phyloP scores from a whole-genome alignment of 2,329 filamentous ascomycete species.

The Microascus cirrosus region DNA sequence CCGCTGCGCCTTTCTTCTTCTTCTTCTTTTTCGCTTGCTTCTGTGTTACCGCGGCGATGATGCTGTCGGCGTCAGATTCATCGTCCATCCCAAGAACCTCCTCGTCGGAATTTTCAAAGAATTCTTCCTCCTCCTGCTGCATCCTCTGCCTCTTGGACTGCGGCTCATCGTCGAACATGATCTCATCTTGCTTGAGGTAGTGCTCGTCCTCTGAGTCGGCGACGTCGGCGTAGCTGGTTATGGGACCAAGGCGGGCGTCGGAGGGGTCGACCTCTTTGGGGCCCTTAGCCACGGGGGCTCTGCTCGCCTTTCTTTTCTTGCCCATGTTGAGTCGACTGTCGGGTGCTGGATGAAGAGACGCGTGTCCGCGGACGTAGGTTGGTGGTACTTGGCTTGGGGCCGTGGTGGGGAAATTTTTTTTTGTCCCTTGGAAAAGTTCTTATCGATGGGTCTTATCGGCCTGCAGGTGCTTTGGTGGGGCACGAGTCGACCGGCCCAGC shows the following conservation, averaged over 20 bases:
- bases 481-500: neutral
- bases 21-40: conserved; percentile 10
- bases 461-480: neutral
- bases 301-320: conserved; percentile 61
- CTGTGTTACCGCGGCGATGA: conserved; percentile 13
- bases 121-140: conserved; percentile 52
- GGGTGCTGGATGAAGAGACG: neutral
- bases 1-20: conserved; percentile 21
- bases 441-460: neutral
- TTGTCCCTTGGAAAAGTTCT: neutral
- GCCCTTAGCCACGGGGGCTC: conserved; percentile 32
- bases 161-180: conserved; percentile 73
- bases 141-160: conserved; percentile 67
- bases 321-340: conserved; percentile 29
- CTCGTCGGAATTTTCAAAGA: conserved; percentile 50
- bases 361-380: neutral
- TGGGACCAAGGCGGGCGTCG: conserved; percentile 50
- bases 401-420: neutral
- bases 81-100: conserved; percentile 42
- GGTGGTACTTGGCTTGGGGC: neutral
- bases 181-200: conserved; percentile 73
- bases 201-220: conserved; percentile 93
- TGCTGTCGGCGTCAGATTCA: conserved; percentile 23
- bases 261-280: conserved; percentile 42
- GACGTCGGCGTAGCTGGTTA: conserved; percentile 67